Percentiles rank a stretch among this genome's conserved stretches.
phyloP scores from a whole-genome alignment of 805 yeast species.

The Ogataea ganodermae region DNA sequence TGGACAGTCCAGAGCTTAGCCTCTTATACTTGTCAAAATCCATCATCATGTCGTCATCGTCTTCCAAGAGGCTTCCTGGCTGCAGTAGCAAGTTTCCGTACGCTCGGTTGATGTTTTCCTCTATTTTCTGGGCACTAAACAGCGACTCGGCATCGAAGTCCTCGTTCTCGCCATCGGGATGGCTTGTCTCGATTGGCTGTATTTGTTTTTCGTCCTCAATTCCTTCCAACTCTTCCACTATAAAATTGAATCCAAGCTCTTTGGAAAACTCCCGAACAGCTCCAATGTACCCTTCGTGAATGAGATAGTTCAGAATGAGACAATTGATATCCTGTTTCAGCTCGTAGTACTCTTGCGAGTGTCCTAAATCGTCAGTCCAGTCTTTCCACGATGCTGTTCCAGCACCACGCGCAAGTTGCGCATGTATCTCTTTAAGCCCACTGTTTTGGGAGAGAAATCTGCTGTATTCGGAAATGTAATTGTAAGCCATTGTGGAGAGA shows the following conservation, averaged over 20 bases:
- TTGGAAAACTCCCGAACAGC: constrained; percentile 63
- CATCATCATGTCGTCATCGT: constrained; percentile 6
- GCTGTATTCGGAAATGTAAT: not conserved
- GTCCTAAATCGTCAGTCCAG: constrained; percentile 7
- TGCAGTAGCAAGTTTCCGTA: constrained; percentile 14
- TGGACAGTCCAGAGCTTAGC: constrained; percentile 43
- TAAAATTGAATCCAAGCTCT: constrained; percentile 47
- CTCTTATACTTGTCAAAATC: constrained; percentile 21
- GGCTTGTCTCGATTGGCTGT: constrained; percentile 2
- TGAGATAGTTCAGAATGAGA: constrained; percentile 69
- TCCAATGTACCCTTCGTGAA: constrained; percentile 74
- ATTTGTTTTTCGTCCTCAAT: constrained; percentile 6
- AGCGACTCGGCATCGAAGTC: constrained; percentile 13
- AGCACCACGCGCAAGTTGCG: not conserved
- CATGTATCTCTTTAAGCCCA: not conserved
- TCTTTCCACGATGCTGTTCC: constrained; percentile 4
- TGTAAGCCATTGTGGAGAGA: not conserved
- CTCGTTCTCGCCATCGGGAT: constrained; percentile 2
- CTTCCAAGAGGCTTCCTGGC: not conserved
- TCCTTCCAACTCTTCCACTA: constrained; percentile 30
- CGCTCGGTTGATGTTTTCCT: constrained; percentile 16
- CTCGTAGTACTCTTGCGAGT: constrained; percentile 14
- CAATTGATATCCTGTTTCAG: constrained; percentile 42
- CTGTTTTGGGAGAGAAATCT: not conserved
- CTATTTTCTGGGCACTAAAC: constrained; percentile 16